These are phyloP conservation scores for Penicillium diatomitis DNA, from an alignment of 495 filamentous ascomycete genomes.

Conservation along the genomic window DNA sequence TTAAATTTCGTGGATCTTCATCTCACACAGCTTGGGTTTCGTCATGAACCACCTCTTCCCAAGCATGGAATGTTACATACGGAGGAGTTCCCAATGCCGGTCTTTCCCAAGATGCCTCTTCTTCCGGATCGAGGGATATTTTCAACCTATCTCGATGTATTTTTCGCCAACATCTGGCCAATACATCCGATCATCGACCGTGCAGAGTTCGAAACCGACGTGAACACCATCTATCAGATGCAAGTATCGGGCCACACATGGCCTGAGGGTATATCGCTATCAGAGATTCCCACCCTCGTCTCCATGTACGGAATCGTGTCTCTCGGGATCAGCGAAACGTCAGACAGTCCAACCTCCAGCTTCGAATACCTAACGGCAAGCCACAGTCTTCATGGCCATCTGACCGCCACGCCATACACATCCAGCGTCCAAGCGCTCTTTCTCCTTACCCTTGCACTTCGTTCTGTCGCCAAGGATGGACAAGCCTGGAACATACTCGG, in stretches of 20 bases:
- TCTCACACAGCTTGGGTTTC: conserved; percentile 1
- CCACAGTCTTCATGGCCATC: background rate
- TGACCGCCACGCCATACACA: background rate
- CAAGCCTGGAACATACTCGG: background rate
- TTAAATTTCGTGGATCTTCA: conserved; percentile 5
- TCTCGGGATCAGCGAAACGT: background rate
- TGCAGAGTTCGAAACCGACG: background rate
- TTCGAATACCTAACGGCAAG: background rate
- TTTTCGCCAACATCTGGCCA: background rate
- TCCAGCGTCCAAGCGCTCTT: background rate
- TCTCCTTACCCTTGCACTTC: background rate
- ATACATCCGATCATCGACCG: background rate
- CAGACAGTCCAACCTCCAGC: background rate
- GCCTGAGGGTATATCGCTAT: background rate
- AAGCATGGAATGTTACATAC: conserved; percentile 5
- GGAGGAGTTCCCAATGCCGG: conserved; percentile 4
- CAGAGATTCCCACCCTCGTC: background rate
- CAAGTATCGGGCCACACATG: background rate
- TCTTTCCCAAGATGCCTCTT: background rate
- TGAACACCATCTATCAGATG: background rate
- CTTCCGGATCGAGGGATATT: background rate
- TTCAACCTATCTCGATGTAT: background rate
- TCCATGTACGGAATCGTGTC: background rate
- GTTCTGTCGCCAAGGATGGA: background rate
- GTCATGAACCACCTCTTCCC: background rate